A percentile compares a stretch with the other conserved stretches of the same genome.
Evolutionary conservation across 148 eudicot species (phyloP).

Genomic region (Spergularia bocconei): DNA sequence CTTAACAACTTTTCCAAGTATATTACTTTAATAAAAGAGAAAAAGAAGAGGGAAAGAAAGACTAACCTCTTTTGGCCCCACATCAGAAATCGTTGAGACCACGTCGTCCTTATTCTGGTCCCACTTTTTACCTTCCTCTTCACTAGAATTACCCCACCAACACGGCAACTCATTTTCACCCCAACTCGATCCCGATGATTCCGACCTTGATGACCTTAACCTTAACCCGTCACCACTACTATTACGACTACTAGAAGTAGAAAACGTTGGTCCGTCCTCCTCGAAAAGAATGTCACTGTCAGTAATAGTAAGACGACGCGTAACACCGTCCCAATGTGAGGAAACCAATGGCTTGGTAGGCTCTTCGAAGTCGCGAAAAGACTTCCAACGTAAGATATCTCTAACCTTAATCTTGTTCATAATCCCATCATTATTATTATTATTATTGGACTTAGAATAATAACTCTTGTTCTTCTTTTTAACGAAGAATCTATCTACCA

Average conservation of each 20-base stretch:
- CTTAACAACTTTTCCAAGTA: not conserved
- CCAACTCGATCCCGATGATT: constrained; percentile 24
- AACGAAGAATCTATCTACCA: constrained; percentile 2
- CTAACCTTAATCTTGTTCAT: constrained; percentile 36
- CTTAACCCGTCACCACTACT: not conserved
- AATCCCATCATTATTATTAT: not conserved
- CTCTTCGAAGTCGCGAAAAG: constrained; percentile 48
- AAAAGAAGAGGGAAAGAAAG: not conserved
- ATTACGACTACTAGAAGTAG: not conserved
- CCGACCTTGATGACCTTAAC: not conserved
- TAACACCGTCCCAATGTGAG: not conserved
- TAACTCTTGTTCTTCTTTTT: not conserved
- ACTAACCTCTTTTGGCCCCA: constrained; percentile 21
- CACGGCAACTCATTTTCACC: constrained; percentile 37
- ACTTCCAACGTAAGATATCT: constrained; percentile 69
- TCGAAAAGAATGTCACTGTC: no score
- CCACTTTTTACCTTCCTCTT: constrained; percentile 21
- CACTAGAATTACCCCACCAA: constrained; percentile 13
- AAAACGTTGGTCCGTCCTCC: not conserved
- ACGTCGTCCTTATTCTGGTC: constrained; percentile 5
- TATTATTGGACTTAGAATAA: no score
- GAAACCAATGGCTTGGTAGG: constrained; percentile 26
- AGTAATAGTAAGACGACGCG: no score
- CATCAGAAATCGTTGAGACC: constrained; percentile 10
- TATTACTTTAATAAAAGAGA: not conserved